Conservation (phyloP, 352 stramenopile genomes). For the Phytophthora hibernalis region DNA sequence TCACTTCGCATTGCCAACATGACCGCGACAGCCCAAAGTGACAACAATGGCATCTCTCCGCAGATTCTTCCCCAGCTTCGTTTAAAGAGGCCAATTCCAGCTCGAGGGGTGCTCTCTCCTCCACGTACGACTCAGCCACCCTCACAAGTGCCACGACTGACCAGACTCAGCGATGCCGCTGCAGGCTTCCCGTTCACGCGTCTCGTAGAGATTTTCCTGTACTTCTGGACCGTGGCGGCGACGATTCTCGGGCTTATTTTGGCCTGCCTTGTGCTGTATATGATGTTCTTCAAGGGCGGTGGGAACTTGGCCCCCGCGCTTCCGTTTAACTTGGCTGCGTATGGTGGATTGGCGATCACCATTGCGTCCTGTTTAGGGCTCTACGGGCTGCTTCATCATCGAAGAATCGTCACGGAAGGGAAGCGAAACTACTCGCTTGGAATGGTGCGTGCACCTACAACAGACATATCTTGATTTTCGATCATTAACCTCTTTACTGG, state of each 20-base stretch:
- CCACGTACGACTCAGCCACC: slow-evolving; percentile 9
- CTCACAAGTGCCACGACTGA: not conserved
- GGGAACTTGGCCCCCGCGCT: slow-evolving; percentile 55
- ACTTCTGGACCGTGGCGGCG: slow-evolving; percentile 61
- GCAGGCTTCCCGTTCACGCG: slow-evolving; percentile 30
- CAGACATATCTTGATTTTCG: not conserved
- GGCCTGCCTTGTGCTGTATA: slow-evolving; percentile 62
- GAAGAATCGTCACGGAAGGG: slow-evolving; percentile 56
- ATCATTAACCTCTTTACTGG: not conserved
- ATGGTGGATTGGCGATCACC: slow-evolving; percentile 49
- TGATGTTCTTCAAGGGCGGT: slow-evolving; percentile 69
- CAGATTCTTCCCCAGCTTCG: slow-evolving; percentile 30
- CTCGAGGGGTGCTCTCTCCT: slow-evolving; percentile 27
- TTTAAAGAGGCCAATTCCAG: slow-evolving; percentile 16
- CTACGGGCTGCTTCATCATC: slow-evolving; percentile 62
- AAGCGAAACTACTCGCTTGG: slow-evolving; percentile 66
- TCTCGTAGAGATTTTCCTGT: slow-evolving; percentile 53
- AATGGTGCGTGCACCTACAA: slow-evolving; percentile 36
- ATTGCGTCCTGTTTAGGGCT: slow-evolving; percentile 55
- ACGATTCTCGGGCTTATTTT: slow-evolving; percentile 58
- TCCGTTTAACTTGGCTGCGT: slow-evolving; percentile 61
- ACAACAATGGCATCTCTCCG: slow-evolving; percentile 5
- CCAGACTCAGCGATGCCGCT: slow-evolving; percentile 15
- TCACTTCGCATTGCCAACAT: slow-evolving; percentile 7
- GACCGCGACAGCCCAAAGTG: slow-evolving; percentile 10